A percentile compares a stretch with the other conserved stretches of the same genome.
phyloP scores from a whole-genome alignment of 1,284 basidiomycete genomes.

The Erythrobasidium hasegawianum region DNA sequence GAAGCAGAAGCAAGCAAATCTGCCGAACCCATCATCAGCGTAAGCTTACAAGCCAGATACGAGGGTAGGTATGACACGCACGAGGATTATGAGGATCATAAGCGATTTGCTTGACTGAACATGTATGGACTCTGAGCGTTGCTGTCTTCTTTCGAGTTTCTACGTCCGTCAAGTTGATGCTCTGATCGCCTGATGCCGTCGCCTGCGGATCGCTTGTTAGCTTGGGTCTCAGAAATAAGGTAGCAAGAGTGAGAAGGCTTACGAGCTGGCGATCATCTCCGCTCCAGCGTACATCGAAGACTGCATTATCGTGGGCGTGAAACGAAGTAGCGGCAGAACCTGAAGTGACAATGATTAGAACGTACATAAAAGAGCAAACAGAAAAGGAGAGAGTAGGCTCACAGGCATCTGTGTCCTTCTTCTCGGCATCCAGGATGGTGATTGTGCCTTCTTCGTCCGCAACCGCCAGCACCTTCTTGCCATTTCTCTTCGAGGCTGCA shows the following conservation, averaged over 20 bases:
- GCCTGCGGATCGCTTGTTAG: conserved; percentile 33
- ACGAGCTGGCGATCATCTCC: conserved; percentile 41
- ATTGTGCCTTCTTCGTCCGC: conserved; percentile 42
- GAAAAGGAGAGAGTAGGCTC: conserved; percentile 6
- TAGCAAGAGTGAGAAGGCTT: conserved; percentile 4
- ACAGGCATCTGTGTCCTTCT: conserved; percentile 26
- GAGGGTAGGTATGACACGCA: conserved; percentile 15
- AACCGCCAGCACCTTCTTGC: conserved; percentile 39
- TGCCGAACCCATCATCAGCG: conserved; percentile 18
- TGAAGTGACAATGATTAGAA: background rate
- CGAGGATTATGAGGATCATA: conserved; percentile 42
- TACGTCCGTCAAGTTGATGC: conserved; percentile 38
- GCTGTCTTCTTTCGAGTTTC: conserved; percentile 34
- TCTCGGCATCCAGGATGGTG: conserved; percentile 38
- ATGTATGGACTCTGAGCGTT: conserved; percentile 40
- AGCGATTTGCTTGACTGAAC: conserved; percentile 42
- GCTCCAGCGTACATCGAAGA: conserved; percentile 44
- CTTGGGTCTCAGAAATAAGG: background rate
- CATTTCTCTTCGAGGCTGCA: conserved; percentile 40
- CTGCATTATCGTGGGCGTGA: conserved; percentile 43
- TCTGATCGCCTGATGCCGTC: conserved; percentile 44
- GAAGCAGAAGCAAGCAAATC: conserved; percentile 44
- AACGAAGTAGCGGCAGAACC: conserved; percentile 37
- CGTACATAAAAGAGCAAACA: background rate
- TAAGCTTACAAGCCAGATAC: background rate